A percentile compares a stretch with the other conserved stretches of the same genome.
Evolutionary conservation across 2,329 filamentous ascomycete genomes (phyloP).

Genomic region (Arthrobotrys sinensis): DNA sequence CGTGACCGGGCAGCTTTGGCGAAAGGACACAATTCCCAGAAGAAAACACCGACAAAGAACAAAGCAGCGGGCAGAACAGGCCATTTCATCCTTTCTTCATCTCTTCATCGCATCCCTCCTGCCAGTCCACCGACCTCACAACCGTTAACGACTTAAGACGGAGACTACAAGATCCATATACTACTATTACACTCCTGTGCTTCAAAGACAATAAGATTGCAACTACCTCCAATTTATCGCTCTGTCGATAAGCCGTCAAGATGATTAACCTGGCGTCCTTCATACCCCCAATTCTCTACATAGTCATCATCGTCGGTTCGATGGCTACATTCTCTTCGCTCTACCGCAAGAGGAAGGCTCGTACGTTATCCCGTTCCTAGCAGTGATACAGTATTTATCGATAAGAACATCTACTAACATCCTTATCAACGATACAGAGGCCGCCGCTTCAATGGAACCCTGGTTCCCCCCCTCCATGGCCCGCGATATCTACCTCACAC

Average conservation of each 20-base stretch:
- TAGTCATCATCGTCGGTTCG: slow-evolving; percentile 87
- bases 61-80: slow-evolving; percentile 32
- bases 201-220: neutral
- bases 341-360: slow-evolving; percentile 91
- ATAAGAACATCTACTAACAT: slow-evolving; percentile 44
- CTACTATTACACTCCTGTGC: too few relatives aligned
- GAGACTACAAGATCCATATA: too few relatives aligned
- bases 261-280: slow-evolving; percentile 60
- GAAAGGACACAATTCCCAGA: slow-evolving; percentile 61
- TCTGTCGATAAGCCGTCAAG: slow-evolving; percentile 39
- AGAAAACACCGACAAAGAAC: slow-evolving; percentile 33
- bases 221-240: neutral
- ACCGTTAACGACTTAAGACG: neutral
- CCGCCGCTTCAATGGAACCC: slow-evolving; percentile 87
- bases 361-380: slow-evolving; percentile 70
- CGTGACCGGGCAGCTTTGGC: slow-evolving; percentile 37
- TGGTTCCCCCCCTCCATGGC: slow-evolving; percentile 95
- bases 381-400: neutral
- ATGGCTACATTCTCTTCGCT: slow-evolving; percentile 92
- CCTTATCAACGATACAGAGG: slow-evolving; percentile 70
- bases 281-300: slow-evolving; percentile 82
- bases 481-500: slow-evolving; percentile 93
- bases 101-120: neutral
- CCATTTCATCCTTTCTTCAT: slow-evolving; percentile 25
- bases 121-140: neutral